Conservation (phyloP, 1,284 basidiomycete genomes). For the Ceratobasidium sp. region DNA sequence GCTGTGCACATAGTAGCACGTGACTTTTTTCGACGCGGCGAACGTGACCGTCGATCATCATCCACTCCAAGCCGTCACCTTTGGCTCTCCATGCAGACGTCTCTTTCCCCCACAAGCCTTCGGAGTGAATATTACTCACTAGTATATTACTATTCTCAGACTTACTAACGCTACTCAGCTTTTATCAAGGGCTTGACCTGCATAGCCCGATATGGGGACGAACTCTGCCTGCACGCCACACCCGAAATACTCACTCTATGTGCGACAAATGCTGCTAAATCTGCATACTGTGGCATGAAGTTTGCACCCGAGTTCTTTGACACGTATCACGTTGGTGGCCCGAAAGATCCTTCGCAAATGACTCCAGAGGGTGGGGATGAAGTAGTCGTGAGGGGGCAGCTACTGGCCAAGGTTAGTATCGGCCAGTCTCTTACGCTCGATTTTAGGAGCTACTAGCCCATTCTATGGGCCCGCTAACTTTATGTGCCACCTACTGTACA, state of each 20-base stretch:
- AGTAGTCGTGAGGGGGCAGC: constrained; percentile 62
- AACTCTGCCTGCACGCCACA: constrained; percentile 69
- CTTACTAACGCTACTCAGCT: constrained; percentile 53
- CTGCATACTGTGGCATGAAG: constrained; percentile 79
- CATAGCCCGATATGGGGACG: constrained; percentile 78
- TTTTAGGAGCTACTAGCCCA: constrained; percentile 3
- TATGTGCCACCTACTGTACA: constrained; percentile 48
- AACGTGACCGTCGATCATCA: not conserved
- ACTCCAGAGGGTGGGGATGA: constrained; percentile 30
- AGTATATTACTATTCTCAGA: not conserved
- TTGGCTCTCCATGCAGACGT: constrained; percentile 30
- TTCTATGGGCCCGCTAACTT: constrained; percentile 11
- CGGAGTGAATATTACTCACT: not conserved
- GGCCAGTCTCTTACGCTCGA: not conserved
- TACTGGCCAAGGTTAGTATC: constrained; percentile 68
- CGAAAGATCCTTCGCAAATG: constrained; percentile 37
- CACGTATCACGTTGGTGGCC: constrained; percentile 58
- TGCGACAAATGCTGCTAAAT: constrained; percentile 73
- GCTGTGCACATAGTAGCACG: too few relatives aligned
- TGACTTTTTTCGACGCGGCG: too few relatives aligned
- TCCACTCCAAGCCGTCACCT: constrained; percentile 1
- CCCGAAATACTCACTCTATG: constrained; percentile 66
- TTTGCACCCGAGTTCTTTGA: constrained; percentile 71
- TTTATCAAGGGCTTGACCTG: constrained; percentile 73
- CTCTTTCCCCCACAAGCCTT: constrained; percentile 35